Base-by-base conservation (phyloP, 2,329 filamentous ascomycete species). In the Ophiostoma tasmaniense region DNA sequence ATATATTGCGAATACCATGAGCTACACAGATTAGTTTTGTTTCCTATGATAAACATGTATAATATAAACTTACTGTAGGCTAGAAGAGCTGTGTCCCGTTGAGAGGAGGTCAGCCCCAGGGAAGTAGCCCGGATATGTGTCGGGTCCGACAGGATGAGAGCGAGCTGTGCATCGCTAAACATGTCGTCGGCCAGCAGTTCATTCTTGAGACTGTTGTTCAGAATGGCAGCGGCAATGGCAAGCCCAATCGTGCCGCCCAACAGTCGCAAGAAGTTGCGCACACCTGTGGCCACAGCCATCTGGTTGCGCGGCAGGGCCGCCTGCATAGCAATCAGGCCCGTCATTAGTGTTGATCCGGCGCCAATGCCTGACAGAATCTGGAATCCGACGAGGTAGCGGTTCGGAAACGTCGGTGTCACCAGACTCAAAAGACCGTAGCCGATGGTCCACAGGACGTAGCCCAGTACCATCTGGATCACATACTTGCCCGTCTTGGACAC, bases 231-330 rank as follows among this genome's bases (percentile, higher is more conserved):
- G 8, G 50, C 50, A 55, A 55, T 55, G 22, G 50, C n/a, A 7
- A 55, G 50, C 25, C 50, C 50, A 22, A 55, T 55, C 11, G 61
- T 67, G 30, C 42, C 37, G 25, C 70, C 70, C 20, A 73, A 45
- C 25, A 68, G 55, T 2, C 70, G 70, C 25, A 71, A 28, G 20
- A 73, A 70, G 14, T 73, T 73, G 30, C 72, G 67, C 1, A 66
- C 68, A 7, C 69, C 68, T 2, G 72, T 73, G 6, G 69, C 72
- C 8, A 73, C 72, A 2, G 71, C 71, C 69, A 66, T 73, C 61
- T 39, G 62, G 25, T 42, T 67, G n/a, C 50, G 35, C 64, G 37
- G 70, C 50, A 20, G 67, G 64, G n/a, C 17, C 2, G 71, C 71
- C 30, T 72, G 71, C 10, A 72, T 68, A 0, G 71, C 71, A 20